Evolutionary conservation across 768 basidiomycete species (phyloP).

Genomic region (Panellus pusillus): DNA sequence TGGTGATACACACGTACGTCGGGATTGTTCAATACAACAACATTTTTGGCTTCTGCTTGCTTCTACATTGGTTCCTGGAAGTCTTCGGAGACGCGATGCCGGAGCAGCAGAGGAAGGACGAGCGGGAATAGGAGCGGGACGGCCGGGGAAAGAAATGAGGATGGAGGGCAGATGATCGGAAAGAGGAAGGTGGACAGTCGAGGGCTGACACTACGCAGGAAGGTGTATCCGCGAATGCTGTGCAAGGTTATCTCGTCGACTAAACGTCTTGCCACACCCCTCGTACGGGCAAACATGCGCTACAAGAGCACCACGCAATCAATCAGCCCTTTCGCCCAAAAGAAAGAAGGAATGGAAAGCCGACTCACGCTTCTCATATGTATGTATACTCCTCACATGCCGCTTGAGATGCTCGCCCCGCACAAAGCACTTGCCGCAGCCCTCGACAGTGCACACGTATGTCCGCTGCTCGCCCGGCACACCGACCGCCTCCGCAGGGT

Average conservation of each 20-base stretch:
- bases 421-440: slow-evolving; percentile 55
- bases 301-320: neutral
- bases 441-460: slow-evolving; percentile 47
- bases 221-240: slow-evolving; percentile 21
- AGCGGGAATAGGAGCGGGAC: neutral
- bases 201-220: neutral
- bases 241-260: slow-evolving; percentile 22
- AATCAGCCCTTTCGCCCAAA: neutral
- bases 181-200: neutral
- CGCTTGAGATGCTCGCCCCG: slow-evolving; percentile 58
- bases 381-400: slow-evolving; percentile 56
- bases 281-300: slow-evolving; percentile 12
- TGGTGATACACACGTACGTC: no score
- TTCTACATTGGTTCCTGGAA: no score
- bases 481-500: neutral
- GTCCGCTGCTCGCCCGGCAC: slow-evolving; percentile 23
- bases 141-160: neutral
- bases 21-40: no score
- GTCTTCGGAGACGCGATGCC: no score
- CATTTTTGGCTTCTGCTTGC: no score
- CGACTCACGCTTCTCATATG: slow-evolving; percentile 55
- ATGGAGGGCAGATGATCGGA: neutral
- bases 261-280: slow-evolving; percentile 22
- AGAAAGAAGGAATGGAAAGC: neutral
- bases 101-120: neutral